Evolutionary conservation across 495 filamentous ascomycete species (phyloP), one percentile per base, ranked within the genome.

Genomic region (Mytilinidion resinicola): DNA sequence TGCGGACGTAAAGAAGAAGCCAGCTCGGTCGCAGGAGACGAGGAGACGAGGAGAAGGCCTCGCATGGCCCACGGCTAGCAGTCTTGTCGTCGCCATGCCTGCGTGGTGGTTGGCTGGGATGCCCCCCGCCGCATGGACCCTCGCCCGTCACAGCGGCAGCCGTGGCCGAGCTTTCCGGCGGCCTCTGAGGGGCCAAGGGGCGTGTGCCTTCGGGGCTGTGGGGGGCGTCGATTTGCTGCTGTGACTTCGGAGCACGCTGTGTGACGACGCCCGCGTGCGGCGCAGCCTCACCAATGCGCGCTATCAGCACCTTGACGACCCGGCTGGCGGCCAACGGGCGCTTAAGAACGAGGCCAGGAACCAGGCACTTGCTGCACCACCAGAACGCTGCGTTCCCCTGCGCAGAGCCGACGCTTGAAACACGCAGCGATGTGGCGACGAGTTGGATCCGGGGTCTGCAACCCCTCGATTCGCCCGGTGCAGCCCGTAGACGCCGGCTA

Each of bases 131-230:
- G 42, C 20, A 3, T 42, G 39, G 39, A 42, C 39, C 39, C 39
- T 17, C 39, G 17, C 39, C 44, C 21, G 46, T 49, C 46, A 49
- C 46, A 49, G 19, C 46, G 46, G 46, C 46, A 49, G 17, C 46
- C 0, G 17, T n/a, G 17, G 17, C 39, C 21, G 46, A 20, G 46
- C 17, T 25, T 12, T 49, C 46, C 7, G 46, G 46, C 46, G 8
- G 46, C 46, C 15, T 49, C 14, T 20, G 17, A 25, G 17, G 12
- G 3, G 12, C 4, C 9, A 9, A 19, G 39, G 4, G 20, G 42
- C 42, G 8, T 15, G 14, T 15, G 8, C 42, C n/a, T n/a, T n/a
- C n/a, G n/a, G n/a, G n/a, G 42, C 7, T 20, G 7, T 12, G 9
- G 42, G 25, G 6, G 9, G 15, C 42, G 15, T 46, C 42, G 9